Conservation (phyloP, 345 rosid genomes). For the Camelina neglecta region DNA sequence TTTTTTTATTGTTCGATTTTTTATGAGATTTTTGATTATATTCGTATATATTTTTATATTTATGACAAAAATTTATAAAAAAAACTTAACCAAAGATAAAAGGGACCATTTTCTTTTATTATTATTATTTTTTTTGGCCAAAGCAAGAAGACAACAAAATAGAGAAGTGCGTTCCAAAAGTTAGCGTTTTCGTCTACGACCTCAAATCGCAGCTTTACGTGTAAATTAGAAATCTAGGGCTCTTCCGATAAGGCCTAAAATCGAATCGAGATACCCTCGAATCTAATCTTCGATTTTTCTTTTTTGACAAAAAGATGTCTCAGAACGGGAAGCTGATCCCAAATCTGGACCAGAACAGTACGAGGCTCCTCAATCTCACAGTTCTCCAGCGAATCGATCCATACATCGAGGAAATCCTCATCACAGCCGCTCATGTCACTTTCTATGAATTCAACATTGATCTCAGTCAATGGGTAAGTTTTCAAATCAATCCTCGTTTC, state of each 20-base stretch:
- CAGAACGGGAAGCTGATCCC: constrained; percentile 91
- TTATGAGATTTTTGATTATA: no score
- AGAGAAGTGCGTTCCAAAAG: constrained; percentile 20
- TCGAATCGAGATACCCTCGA: constrained; percentile 13
- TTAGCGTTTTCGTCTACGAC: constrained; percentile 14
- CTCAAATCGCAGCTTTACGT: constrained; percentile 38
- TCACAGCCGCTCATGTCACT: constrained; percentile 96
- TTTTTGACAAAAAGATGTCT: constrained; percentile 51
- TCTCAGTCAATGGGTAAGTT: constrained; percentile 76
- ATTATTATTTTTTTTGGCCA: neutral
- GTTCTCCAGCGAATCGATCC: constrained; percentile 95
- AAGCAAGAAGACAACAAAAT: neutral
- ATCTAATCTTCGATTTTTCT: neutral
- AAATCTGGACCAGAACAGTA: constrained; percentile 83
- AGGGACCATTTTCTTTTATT: no score
- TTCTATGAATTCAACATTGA: constrained; percentile 94
- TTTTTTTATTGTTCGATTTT: no score
- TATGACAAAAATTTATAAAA: no score
- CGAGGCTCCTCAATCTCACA: constrained; percentile 83
- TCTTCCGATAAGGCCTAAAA: constrained; percentile 21
- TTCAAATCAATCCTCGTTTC: constrained; percentile 7
- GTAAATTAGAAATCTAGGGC: constrained; percentile 39
- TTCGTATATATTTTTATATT: no score
- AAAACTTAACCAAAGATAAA: no score
- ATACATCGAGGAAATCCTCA: constrained; percentile 82